phyloP scores from a whole-genome alignment of 768 basidiomycete species.

The Leccinellum rugosiceps region DNA sequence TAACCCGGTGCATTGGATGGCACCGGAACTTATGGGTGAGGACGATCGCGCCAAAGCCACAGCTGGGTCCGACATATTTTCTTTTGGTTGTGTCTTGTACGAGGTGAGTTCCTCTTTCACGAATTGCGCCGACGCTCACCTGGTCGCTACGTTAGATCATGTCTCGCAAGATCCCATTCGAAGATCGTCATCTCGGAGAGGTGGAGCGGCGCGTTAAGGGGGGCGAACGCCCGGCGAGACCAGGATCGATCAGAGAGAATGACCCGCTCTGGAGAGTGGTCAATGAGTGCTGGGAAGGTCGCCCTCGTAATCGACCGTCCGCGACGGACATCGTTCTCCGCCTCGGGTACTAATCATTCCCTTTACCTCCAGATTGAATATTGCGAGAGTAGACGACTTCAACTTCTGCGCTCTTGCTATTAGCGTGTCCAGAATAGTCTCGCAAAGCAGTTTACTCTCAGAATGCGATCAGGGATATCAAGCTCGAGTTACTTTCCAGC shows the following conservation, averaged over 20 bases:
- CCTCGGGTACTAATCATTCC: not conserved
- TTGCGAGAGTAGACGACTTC: too few species aligned
- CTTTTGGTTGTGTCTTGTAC: slow-evolving; percentile 31
- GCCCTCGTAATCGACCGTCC: slow-evolving; percentile 12
- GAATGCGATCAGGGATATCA: too few species aligned
- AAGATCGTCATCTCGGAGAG: not conserved
- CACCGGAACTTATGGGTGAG: slow-evolving; percentile 21
- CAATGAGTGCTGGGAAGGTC: slow-evolving; percentile 7
- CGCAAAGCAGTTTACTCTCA: too few species aligned
- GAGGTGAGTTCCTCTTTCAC: slow-evolving; percentile 18
- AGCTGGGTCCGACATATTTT: slow-evolving; percentile 22
- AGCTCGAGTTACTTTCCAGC: too few species aligned
- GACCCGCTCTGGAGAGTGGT: slow-evolving; percentile 16
- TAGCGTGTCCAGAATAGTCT: too few species aligned
- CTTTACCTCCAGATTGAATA: too few species aligned
- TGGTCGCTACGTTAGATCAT: slow-evolving; percentile 13
- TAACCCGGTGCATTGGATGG: slow-evolving; percentile 22
- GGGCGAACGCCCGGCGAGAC: slow-evolving; percentile 3
- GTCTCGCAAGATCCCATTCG: slow-evolving; percentile 17
- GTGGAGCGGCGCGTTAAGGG: not conserved
- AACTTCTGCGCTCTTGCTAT: too few species aligned
- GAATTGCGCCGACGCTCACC: not conserved
- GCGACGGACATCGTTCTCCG: slow-evolving; percentile 3
- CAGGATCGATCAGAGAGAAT: not conserved
- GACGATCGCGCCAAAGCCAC: slow-evolving; percentile 7